Conservation (phyloP, 257 asterid genomes). For the Dorcoceras hygrometricum region DNA sequence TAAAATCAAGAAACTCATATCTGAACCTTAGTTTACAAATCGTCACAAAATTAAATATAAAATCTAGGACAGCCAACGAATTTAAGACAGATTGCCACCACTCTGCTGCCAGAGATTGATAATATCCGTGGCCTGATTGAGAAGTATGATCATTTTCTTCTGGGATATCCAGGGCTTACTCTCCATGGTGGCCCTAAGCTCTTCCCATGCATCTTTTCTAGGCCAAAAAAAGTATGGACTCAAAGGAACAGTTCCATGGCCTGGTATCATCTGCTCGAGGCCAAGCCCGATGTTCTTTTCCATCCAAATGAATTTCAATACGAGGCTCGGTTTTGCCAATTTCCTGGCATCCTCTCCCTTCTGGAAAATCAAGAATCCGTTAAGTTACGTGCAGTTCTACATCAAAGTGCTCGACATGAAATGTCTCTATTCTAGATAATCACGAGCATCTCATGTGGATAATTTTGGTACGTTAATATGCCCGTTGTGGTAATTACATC, state of each 20-base stretch:
- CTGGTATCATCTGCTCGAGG: slow-evolving; percentile 42
- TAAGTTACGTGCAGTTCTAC: neutral
- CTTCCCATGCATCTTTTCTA: neutral
- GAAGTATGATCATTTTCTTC: slow-evolving; percentile 62
- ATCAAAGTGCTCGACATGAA: too few species aligned
- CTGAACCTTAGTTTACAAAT: neutral
- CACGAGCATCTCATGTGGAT: too few species aligned
- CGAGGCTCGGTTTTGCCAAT: slow-evolving; percentile 36
- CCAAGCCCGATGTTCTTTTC: slow-evolving; percentile 60
- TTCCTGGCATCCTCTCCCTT: slow-evolving; percentile 21
- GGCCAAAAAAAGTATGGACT: neutral
- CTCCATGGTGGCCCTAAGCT: neutral
- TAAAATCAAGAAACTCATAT: too few species aligned
- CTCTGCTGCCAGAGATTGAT: slow-evolving; percentile 70
- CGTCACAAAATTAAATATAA: neutral
- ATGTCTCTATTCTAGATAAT: too few species aligned
- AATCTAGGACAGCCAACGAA: neutral
- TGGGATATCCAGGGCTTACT: slow-evolving; percentile 33
- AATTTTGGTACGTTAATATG: too few species aligned
- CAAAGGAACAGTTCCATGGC: slow-evolving; percentile 44
- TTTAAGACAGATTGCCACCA: slow-evolving; percentile 48
- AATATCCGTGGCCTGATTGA: slow-evolving; percentile 58
- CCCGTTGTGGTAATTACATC: too few species aligned
- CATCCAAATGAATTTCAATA: slow-evolving; percentile 61
- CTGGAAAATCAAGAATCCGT: slow-evolving; percentile 13